Percentiles rank a stretch among this genome's conserved stretches.
Evolutionary conservation across 208 protist genomes (phyloP).

Genomic region (Phytomonas sp.): DNA sequence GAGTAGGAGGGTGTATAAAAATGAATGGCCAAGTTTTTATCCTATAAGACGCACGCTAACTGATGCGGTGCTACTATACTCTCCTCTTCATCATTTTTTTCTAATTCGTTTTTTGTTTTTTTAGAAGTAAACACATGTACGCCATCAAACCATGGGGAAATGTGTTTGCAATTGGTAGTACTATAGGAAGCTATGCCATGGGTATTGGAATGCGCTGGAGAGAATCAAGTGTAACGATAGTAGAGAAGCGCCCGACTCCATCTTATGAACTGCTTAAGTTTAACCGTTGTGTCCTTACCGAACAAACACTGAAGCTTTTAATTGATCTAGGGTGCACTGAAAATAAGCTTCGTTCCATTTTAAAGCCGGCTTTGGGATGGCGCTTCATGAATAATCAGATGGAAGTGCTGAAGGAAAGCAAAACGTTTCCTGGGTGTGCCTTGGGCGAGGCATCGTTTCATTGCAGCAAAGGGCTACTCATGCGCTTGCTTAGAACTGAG

Average conservation of each 20-base stretch:
- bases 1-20: background rate
- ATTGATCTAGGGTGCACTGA: constrained; percentile 62
- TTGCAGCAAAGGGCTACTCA: constrained; percentile 48
- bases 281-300: constrained; percentile 58
- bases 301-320: constrained; percentile 61
- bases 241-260: constrained; percentile 43
- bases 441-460: constrained; percentile 58
- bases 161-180: constrained; percentile 57
- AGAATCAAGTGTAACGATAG: constrained; percentile 60
- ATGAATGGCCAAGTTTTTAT: background rate
- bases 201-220: constrained; percentile 83
- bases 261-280: constrained; percentile 29
- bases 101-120: constrained; percentile 12
- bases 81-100: background rate
- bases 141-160: constrained; percentile 83
- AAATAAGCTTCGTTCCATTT: constrained; percentile 26
- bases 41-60: background rate
- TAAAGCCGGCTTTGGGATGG: constrained; percentile 49
- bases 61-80: background rate
- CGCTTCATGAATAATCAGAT: constrained; percentile 43
- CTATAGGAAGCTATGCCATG: constrained; percentile 63
- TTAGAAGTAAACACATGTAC: constrained; percentile 43
- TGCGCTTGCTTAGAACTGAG: constrained; percentile 55
- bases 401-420: constrained; percentile 33
- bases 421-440: constrained; percentile 60